Evolutionary conservation across 2,329 filamentous ascomycete species (phyloP).

Genomic region (Colletotrichum kahawae): DNA sequence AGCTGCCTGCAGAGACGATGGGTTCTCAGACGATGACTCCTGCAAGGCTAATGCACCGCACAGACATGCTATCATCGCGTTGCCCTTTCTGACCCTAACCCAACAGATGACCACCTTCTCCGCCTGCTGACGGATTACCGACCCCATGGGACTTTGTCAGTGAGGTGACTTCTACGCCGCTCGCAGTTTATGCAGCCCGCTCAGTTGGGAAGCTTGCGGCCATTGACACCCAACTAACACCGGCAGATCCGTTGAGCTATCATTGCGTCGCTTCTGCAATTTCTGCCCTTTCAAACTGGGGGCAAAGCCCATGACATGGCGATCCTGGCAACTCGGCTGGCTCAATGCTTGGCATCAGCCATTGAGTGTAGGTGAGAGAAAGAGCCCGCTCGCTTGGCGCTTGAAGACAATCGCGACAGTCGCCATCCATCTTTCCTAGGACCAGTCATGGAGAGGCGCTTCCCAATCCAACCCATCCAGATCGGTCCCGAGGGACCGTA

Average conservation of each 20-base stretch:
- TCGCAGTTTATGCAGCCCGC: background rate
- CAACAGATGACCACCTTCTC: background rate
- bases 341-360: background rate
- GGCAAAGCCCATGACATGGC: background rate
- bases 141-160: background rate
- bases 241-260: background rate
- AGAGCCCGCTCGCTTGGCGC: background rate
- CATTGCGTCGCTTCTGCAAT: background rate
- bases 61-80: background rate
- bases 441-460: background rate
- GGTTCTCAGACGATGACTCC: background rate
- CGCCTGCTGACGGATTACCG: background rate
- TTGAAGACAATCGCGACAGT: background rate
- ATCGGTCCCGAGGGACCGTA: background rate
- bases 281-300: background rate
- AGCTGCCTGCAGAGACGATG: background rate
- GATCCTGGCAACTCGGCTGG: background rate
- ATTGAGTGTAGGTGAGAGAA: background rate
- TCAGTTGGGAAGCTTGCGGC: background rate
- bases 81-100: background rate
- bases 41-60: background rate
- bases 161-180: background rate
- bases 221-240: background rate
- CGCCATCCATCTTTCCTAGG: background rate
- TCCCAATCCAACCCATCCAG: background rate